A percentile compares a stretch with the other conserved stretches of the same genome.
Conservation (phyloP, 371 early-diverging fungal species). For the Apophysomyces ossiformis region DNA sequence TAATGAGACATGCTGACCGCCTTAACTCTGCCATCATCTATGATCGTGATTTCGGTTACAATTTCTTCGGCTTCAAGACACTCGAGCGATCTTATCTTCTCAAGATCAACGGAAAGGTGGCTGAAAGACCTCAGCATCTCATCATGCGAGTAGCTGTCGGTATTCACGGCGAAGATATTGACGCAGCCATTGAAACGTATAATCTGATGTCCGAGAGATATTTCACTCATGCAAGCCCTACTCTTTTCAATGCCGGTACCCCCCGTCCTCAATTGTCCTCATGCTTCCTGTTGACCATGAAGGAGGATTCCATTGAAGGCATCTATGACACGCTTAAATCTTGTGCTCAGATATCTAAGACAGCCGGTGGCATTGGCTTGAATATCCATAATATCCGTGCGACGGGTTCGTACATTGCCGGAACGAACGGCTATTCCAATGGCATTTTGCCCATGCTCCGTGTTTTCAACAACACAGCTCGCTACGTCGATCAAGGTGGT, state of each 20-base stretch:
- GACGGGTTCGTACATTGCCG: conserved; percentile 88
- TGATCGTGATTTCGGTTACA: conserved; percentile 92
- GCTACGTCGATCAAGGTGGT: conserved; percentile 97
- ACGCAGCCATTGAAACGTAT: conserved; percentile 91
- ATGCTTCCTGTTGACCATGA: conserved; percentile 93
- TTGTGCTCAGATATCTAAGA: conserved; percentile 94
- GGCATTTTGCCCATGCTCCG: conserved; percentile 96
- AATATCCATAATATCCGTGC: conserved; percentile 92
- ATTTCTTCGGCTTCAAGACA: conserved; percentile 97
- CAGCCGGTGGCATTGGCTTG: conserved; percentile 94
- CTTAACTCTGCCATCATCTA: conserved; percentile 92
- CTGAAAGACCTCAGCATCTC: conserved; percentile 96
- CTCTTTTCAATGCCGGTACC: conserved; percentile 95
- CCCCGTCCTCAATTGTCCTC: conserved; percentile 91
- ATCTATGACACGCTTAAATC: conserved; percentile 94
- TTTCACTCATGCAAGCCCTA: conserved; percentile 97
- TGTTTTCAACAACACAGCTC: conserved; percentile 93
- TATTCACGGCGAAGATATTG: conserved; percentile 89
- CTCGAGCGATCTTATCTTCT: conserved; percentile 92
- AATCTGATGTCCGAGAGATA: conserved; percentile 85
- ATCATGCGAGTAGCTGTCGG: conserved; percentile 96
- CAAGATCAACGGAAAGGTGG: conserved; percentile 75
- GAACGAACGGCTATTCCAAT: conserved; percentile 92
- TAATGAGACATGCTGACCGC: conserved; percentile 71
- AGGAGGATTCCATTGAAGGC: conserved; percentile 93